Base-by-base conservation (phyloP, 1,284 basidiomycete species). In the Puccinia coronata region DNA sequence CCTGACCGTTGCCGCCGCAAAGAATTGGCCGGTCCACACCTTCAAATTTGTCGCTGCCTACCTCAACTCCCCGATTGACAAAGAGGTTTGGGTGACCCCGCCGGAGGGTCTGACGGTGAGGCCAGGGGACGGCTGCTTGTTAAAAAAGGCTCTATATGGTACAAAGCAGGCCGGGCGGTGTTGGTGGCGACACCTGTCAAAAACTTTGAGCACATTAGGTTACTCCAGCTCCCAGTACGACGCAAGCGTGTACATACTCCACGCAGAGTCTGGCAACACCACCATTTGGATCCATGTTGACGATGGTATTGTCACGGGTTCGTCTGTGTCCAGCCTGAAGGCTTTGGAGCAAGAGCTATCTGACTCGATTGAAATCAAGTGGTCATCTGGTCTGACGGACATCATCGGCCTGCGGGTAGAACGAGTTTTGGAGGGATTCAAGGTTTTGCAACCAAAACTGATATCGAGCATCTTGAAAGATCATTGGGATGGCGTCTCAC, bases 261-360 rank as follows among this genome's bases (percentile, higher is more conserved):
- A 20, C 18, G 25, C 20, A 2, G 3, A 14, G 2, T 11, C 8
- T 31, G 47, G 47, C 31, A 9, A 20, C 18, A 20, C n/a, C 25
- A 5, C 43, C 5, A 51, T 77, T n/a, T 77, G 75, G 59, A 63
- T 76, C 31, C 74, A 76, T 49, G 74, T 76, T 25, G 74, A 76
- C 28, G 74, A 76, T 20, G 59, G 74, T 49, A 28, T 63, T 11
- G 34, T 77, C 41, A 77, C 75, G 2, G 59, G 61, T 11, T 20
- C 25, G 3, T n/a, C 34, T 1, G 34, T 11, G n/a, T 2, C 39
- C n/a, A 25, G 14, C 16, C 59, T 77, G 1, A 28, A 14, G 20
- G 3, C 28, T 5, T 28, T 77, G 14, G 75, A 77, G 39, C 3
- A 36, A 20, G 31, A 2, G 31, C 61, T 77, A 6, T 36, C 20